Percentiles rank a stretch among this genome's conserved stretches.
These are phyloP conservation scores for Camelina hispida DNA, from an alignment of 345 rosid genomes.

Conservation along the genomic window DNA sequence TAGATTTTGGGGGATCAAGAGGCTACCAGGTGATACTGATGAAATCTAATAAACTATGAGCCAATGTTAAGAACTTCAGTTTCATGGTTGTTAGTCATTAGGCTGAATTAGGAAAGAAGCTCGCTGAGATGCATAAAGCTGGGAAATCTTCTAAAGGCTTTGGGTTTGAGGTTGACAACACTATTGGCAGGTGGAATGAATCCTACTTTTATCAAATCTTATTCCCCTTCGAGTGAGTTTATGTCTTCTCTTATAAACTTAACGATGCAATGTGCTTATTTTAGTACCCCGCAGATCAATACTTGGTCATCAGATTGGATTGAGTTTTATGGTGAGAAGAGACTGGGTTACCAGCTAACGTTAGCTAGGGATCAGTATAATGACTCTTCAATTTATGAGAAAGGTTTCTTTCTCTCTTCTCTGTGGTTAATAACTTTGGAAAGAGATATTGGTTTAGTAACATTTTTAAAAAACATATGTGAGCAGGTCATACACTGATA, in stretches of 20 bases:
- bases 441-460: background rate
- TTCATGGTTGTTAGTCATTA: conserved; percentile 47
- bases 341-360: conserved; percentile 87
- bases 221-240: background rate
- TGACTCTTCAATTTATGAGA: conserved; percentile 72
- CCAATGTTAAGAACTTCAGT: conserved; percentile 5
- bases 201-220: background rate
- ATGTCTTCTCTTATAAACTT: background rate
- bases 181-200: conserved; percentile 77
- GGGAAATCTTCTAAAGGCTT: conserved; percentile 83
- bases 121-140: conserved; percentile 95
- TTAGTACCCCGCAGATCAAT: conserved; percentile 85
- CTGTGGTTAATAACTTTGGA: background rate
- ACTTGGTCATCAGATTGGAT: conserved; percentile 90
- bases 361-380: conserved; percentile 71
- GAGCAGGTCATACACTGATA: conserved; percentile 73
- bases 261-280: background rate
- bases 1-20: conserved; percentile 79
- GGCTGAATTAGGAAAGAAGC: conserved; percentile 82
- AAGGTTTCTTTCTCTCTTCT: conserved; percentile 55
- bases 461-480: conserved; percentile 1
- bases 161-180: conserved; percentile 89
- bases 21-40: conserved; percentile 70
- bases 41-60: conserved; percentile 12
- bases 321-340: conserved; percentile 80